phyloP scores from a whole-genome alignment of 140 eudicot species.

The Stevia rebaudiana region DNA sequence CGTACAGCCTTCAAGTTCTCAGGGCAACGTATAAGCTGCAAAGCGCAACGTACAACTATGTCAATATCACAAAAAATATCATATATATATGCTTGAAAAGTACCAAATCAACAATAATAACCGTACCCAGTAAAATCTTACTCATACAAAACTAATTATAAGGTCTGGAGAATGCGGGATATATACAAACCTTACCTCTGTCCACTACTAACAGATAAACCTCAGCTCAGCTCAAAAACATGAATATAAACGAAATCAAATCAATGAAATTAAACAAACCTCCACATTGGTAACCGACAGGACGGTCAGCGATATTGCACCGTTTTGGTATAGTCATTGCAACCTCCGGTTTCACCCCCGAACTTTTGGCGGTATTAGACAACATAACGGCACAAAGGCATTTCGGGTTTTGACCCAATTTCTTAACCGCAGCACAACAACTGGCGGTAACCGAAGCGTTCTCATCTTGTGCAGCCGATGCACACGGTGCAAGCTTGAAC shows the following conservation, averaged over 20 bases:
- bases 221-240: too few species aligned
- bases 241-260: too few species aligned
- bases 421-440: conserved; percentile 68
- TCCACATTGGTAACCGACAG: conserved; percentile 87
- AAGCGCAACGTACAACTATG: background rate
- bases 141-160: too few species aligned
- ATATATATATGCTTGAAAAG: background rate
- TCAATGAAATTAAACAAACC: conserved; percentile 35
- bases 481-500: conserved; percentile 67
- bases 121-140: too few species aligned
- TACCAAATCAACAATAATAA: background rate
- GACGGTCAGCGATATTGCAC: conserved; percentile 76
- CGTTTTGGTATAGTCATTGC: conserved; percentile 86
- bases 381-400: conserved; percentile 94
- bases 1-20: conserved; percentile 34
- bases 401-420: conserved; percentile 62
- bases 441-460: conserved; percentile 40
- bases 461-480: conserved; percentile 61
- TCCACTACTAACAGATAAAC: too few species aligned
- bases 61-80: background rate
- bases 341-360: conserved; percentile 59
- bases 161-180: too few species aligned
- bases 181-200: too few species aligned
- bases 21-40: conserved; percentile 86
- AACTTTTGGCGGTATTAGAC: conserved; percentile 56